Evolutionary conservation across 129 eudicot species (phyloP).

Genomic region (Arctium lappa): DNA sequence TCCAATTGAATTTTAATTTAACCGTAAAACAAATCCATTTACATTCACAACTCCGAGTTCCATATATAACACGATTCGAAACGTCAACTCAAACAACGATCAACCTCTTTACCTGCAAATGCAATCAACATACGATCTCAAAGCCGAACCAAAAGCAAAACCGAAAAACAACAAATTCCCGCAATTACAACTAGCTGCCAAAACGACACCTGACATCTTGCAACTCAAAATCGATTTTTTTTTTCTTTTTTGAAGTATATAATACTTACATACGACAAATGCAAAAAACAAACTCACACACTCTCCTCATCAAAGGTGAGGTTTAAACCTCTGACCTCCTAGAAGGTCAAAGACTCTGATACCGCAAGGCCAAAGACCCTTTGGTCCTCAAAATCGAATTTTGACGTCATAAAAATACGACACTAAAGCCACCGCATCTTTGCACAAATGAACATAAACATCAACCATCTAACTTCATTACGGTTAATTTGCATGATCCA

Average conservation of each 20-base stretch:
- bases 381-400: not conserved
- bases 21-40: not conserved
- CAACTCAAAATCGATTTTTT: not conserved
- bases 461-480: not conserved
- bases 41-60: not conserved
- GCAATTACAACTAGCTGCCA: not conserved
- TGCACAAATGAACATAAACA: not conserved
- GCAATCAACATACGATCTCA: not conserved
- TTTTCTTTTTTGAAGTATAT: too few species aligned
- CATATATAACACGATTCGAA: not conserved
- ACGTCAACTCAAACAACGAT: not conserved
- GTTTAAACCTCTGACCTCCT: too few species aligned
- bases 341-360: too few species aligned
- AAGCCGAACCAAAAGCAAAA: not conserved
- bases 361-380: too few species aligned
- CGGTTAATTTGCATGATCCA: not conserved
- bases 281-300: too few species aligned
- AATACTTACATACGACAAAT: too few species aligned
- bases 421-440: not conserved
- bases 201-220: not conserved
- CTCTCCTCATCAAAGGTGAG: too few species aligned
- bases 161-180: not conserved
- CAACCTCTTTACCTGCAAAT: not conserved
- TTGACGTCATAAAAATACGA: too few species aligned
- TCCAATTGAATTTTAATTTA: not conserved